phyloP scores from a whole-genome alignment of 2,329 filamentous ascomycete genomes.

The Calonectria leucothoes region DNA sequence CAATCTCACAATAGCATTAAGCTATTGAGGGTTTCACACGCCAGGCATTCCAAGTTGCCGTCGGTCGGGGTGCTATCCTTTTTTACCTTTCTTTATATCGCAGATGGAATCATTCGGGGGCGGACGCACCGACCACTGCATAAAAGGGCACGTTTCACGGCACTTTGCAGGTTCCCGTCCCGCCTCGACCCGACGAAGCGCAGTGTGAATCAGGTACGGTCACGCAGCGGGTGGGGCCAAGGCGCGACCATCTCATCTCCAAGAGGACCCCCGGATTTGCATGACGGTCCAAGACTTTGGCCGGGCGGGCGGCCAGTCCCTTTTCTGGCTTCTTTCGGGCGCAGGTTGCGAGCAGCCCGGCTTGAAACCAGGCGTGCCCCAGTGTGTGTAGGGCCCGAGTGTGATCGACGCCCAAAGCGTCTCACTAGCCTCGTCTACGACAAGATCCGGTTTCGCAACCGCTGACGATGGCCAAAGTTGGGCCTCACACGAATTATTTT shows the following conservation, averaged over 20 bases:
- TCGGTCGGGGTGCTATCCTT: accelerated
- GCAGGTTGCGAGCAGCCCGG: not conserved
- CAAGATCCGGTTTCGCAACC: constrained; percentile 39
- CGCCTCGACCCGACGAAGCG: not conserved
- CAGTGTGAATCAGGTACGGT: not conserved
- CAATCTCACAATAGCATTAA: not conserved
- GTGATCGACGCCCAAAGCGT: constrained; percentile 33
- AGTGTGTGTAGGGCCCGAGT: constrained; percentile 3
- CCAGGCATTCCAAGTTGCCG: not conserved
- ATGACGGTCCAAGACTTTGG: not conserved
- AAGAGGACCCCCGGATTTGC: no score
- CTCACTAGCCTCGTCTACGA: constrained; percentile 36
- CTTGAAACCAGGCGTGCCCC: constrained; percentile 21
- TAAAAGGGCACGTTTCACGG: not conserved
- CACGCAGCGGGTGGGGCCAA: not conserved
- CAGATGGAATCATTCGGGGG: not conserved
- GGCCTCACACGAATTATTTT: not conserved
- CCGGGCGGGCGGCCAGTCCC: no score
- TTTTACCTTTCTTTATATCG: not conserved
- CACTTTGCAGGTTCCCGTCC: not conserved
- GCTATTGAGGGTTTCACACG: not conserved
- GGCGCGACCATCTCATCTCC: not conserved
- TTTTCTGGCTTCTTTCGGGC: no score
- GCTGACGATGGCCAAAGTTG: not conserved
- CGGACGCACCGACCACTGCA: not conserved